Base-by-base conservation (phyloP, 495 filamentous ascomycete genomes). In the Xylaria grammica region DNA sequence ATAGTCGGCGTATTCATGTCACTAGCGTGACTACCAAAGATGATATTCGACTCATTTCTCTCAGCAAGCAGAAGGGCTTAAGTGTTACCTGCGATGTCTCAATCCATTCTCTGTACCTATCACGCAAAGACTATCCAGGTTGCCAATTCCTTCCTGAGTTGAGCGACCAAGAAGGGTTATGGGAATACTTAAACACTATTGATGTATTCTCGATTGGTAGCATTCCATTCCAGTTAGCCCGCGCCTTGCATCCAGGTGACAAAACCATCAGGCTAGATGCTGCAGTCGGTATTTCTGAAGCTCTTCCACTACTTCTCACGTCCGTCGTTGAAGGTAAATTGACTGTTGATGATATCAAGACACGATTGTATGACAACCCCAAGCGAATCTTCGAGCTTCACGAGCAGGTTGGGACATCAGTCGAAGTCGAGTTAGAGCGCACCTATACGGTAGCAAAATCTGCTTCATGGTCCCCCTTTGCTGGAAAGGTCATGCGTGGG, bases 341-440 rank as follows among this genome's bases (percentile, higher is more conserved):
- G 67, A 91, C 89, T 1, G 75, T 92, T 32, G 89, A 93, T 30
- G 90, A 94, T 69, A 81, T 95, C 72, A 87, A 82, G 60, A 72
- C 80, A 29, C 85, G 88, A 19, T 82, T 95, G 2, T 89, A 94
- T 69, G 88, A 92, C 66, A 93, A 93, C 67, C 91, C 91, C 20
- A 92, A 90, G 81, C 85, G 84, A 68, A 95, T 95, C 65, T 95
- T 94, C 63, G 90, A 94, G 79, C 83, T 95, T 50, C 91, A 95
- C 66, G 91, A 95, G 66, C 91, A 95, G 72, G 78, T 86, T 19
- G 89, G 88, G 61, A 87, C 89, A 58, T 87, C 84, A 11, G 79
- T 94, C 30, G 91, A 95, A 77, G 81, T 93, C 53, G 91, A 94
- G 77, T 80, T 93, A 71, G 85, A 83, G 60, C 84, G 90, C 19